Percentiles rank a stretch among this genome's conserved stretches.
Conservation (phyloP, 768 basidiomycete species). For the Gautieria morchelliformis region DNA sequence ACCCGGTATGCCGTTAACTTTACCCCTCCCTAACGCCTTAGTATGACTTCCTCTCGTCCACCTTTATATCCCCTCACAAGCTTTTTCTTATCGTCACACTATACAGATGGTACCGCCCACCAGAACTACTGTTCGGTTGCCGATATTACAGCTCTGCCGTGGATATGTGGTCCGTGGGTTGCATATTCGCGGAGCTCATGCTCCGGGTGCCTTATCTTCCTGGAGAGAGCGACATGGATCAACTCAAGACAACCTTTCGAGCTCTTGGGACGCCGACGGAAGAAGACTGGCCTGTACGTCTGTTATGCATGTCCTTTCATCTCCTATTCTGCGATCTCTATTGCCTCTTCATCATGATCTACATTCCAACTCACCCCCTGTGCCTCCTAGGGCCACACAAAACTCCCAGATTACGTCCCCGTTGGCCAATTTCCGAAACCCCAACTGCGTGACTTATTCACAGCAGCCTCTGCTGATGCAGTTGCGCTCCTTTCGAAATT, state of each 20-base stretch:
- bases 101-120: slow-evolving; percentile 92
- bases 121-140: slow-evolving; percentile 87
- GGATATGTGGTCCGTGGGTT: slow-evolving; percentile 96
- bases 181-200: slow-evolving; percentile 97
- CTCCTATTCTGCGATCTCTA: background rate
- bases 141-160: slow-evolving; percentile 87
- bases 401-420: slow-evolving; percentile 82
- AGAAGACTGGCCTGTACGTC: slow-evolving; percentile 88
- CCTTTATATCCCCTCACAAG: slow-evolving; percentile 1
- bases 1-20: slow-evolving; percentile 61
- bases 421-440: slow-evolving; percentile 81
- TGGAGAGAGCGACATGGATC: slow-evolving; percentile 94
- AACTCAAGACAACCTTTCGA: slow-evolving; percentile 87
- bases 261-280: slow-evolving; percentile 95
- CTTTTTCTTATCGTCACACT: background rate
- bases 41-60: background rate
- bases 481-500: slow-evolving; percentile 74
- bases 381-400: slow-evolving; percentile 64
- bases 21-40: background rate
- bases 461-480: slow-evolving; percentile 79
- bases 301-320: background rate
- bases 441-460: slow-evolving; percentile 79
- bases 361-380: background rate
- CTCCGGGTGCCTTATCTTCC: slow-evolving; percentile 91
- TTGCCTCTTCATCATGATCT: background rate